Base-by-base conservation (phyloP, 495 filamentous ascomycete species). In the Penicillium silybi region DNA sequence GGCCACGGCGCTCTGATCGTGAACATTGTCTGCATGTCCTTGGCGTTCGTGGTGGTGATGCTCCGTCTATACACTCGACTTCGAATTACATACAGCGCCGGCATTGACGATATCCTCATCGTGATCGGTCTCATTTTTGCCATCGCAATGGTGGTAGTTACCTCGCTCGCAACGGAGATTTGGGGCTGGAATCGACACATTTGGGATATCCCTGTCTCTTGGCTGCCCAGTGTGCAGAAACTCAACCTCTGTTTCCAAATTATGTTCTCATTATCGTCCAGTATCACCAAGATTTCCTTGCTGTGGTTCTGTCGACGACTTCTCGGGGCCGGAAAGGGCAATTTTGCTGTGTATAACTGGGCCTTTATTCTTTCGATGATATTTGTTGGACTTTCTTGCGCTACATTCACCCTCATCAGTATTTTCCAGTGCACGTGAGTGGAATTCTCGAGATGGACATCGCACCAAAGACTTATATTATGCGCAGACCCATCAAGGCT, bases 351-450 rank as follows among this genome's bases (percentile, higher is more conserved):
- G n/a, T 79, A 75, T 53, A 70, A 70, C 19, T 63, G 61, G 50
- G 63, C 66, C 3, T 58, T 81, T 37, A 66, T 81, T 38, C 54
- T 66, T 8, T 65, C 70, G 2, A 75, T 82, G 58, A 58, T 66
- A 13, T 66, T 82, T 44, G 71, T 79, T 37, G 55, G 61, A 3
- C 10, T 74, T 8, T 72, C 76, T 32, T 72, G 72, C 46, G 43
- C 76, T 15, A 46, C 72, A 8, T 83, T 83, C 59, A 64, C 79
- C 6, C 57, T 78, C 38, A 58, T 80, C 25, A 72, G 65, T 20
- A 69, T 85, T 22, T 80, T 80, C 51, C 79, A 81, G 53, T 86
- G 82, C 74, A 62, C 62, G 82, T 83, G 57, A 57, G 77, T 69
- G 17, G 13, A 17, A 13, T 39, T 25, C 13, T 22, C 1, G 11